phyloP scores from a whole-genome alignment of 2,329 filamentous ascomycete species.

The Fonsecaea pedrosoi region DNA sequence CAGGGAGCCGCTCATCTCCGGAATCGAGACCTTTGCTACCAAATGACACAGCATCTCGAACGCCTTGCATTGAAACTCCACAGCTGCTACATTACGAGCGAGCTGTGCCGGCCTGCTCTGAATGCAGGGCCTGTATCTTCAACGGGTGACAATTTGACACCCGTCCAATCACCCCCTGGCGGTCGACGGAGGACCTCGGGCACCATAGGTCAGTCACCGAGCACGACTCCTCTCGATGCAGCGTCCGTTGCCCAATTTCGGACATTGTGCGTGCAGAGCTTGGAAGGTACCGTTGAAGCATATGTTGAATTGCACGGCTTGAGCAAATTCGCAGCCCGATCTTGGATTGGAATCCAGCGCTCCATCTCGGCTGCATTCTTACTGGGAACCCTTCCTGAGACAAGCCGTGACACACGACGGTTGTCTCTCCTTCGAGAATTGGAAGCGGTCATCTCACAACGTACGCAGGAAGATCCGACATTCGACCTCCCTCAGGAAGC shows the following conservation, averaged over 20 bases:
- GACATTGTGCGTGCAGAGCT: slow-evolving; percentile 61
- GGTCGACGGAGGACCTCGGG: slow-evolving; percentile 28
- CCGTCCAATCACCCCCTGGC: slow-evolving; percentile 34
- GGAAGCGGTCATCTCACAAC: slow-evolving; percentile 53
- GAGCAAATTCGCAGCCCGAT: slow-evolving; percentile 52
- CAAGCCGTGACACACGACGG: slow-evolving; percentile 50
- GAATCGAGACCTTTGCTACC: slow-evolving; percentile 55
- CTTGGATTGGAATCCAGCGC: slow-evolving; percentile 56
- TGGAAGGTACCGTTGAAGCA: slow-evolving; percentile 64
- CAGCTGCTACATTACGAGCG: slow-evolving; percentile 67
- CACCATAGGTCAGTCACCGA: slow-evolving; percentile 27
- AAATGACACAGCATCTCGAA: slow-evolving; percentile 61
- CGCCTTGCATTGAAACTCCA: slow-evolving; percentile 67
- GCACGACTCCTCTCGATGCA: slow-evolving; percentile 27
- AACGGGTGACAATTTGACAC: slow-evolving; percentile 38
- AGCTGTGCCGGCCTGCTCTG: slow-evolving; percentile 67
- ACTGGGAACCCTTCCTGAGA: slow-evolving; percentile 54
- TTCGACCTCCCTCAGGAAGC: slow-evolving; percentile 34
- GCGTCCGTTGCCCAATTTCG: slow-evolving; percentile 48
- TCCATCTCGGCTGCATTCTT: slow-evolving; percentile 57
- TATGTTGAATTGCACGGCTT: slow-evolving; percentile 63
- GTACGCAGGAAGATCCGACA: slow-evolving; percentile 43
- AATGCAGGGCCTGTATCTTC: slow-evolving; percentile 49
- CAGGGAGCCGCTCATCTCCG: slow-evolving; percentile 65
- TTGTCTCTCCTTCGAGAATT: slow-evolving; percentile 51